Evolutionary conservation across 164 flowering plant genomes (phyloP).

Genomic region (Euptelea pleiosperma): DNA sequence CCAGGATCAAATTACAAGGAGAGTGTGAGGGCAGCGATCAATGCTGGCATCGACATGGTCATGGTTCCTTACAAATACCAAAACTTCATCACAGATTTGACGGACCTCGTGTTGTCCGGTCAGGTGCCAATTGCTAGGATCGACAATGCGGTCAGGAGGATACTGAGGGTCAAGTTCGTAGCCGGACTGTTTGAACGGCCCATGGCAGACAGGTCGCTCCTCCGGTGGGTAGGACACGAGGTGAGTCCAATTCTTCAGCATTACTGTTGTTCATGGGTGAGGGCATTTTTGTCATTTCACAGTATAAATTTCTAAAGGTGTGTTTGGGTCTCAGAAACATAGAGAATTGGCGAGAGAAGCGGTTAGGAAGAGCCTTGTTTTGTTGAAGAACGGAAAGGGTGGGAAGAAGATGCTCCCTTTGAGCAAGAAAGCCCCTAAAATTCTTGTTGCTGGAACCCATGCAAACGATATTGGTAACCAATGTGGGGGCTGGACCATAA

Average conservation of each 20-base stretch:
- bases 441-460: slow-evolving; percentile 27
- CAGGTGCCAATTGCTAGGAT: slow-evolving; percentile 24
- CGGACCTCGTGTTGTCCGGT: slow-evolving; percentile 17
- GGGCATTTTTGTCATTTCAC: neutral
- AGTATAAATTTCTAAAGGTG: too few species aligned
- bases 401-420: slow-evolving; percentile 18
- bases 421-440: slow-evolving; percentile 19
- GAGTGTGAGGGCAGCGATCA: slow-evolving; percentile 20
- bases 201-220: slow-evolving; percentile 26
- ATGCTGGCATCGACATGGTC: slow-evolving; percentile 38
- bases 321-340: slow-evolving; percentile 13
- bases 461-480: slow-evolving; percentile 27
- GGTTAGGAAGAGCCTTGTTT: slow-evolving; percentile 26
- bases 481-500: slow-evolving; percentile 30
- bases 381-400: slow-evolving; percentile 21
- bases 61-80: slow-evolving; percentile 29
- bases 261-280: neutral
- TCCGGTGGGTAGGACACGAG: slow-evolving; percentile 26
- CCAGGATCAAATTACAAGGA: slow-evolving; percentile 23
- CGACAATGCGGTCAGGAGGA: slow-evolving; percentile 39
- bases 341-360: slow-evolving; percentile 30
- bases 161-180: slow-evolving; percentile 32
- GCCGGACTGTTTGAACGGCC: slow-evolving; percentile 36
- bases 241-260: neutral
- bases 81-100: slow-evolving; percentile 19